These are phyloP conservation scores for Vitis cinerea DNA, from an alignment of 164 flowering plant genomes.

Conservation along the genomic window DNA sequence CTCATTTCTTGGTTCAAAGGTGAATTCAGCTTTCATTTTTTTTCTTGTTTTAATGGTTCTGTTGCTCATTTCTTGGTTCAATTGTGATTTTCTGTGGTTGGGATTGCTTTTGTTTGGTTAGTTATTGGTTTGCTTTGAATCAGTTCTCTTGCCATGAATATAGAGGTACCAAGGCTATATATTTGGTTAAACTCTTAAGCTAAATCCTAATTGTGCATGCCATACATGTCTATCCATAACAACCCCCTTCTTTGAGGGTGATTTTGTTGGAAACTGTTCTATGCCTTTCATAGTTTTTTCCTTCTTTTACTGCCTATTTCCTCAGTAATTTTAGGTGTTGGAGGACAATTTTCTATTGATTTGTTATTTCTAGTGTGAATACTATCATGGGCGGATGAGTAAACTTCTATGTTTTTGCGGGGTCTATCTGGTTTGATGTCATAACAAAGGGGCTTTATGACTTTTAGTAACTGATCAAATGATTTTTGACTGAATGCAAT, in stretches of 20 bases:
- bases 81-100: neutral
- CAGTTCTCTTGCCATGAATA: neutral
- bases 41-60: neutral
- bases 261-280: neutral
- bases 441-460: too few relatives aligned
- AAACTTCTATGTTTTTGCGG: too few relatives aligned
- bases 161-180: neutral
- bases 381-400: too few relatives aligned
- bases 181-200: neutral
- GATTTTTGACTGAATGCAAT: too few relatives aligned
- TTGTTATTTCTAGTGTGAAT: too few relatives aligned
- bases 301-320: too few relatives aligned
- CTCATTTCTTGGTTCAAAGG: constrained; percentile 29
- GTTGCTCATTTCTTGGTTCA: neutral
- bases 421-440: too few relatives aligned
- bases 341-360: too few relatives aligned
- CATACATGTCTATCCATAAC: neutral
- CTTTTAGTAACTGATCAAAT: too few relatives aligned
- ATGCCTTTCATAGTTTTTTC: neutral
- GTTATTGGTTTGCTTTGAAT: too few relatives aligned
- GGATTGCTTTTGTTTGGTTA: too few relatives aligned
- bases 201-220: neutral
- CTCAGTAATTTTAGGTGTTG: too few relatives aligned
- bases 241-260: neutral
- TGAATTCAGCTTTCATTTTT: constrained; percentile 10